Base-by-base conservation (phyloP, 2,329 filamentous ascomycete genomes). In the Stemphylium vesicarium region DNA sequence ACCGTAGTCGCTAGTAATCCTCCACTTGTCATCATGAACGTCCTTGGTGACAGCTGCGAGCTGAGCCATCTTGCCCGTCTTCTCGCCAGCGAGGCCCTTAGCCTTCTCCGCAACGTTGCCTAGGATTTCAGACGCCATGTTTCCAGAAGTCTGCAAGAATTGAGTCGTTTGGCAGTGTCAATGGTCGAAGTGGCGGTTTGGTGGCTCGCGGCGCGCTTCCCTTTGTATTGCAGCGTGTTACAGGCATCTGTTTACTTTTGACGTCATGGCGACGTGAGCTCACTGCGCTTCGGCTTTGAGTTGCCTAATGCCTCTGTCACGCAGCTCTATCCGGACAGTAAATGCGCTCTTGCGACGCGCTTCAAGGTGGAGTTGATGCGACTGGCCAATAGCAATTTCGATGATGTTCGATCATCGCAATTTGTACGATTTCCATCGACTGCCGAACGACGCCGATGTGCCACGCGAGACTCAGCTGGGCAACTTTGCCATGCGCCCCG, bases 1-100 rank as follows among this genome's bases (percentile, higher is more conserved):
- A 18, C 92, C 92, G 76, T 83, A 91, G 68, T 96, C 91, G 43
- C 88, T 88, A 0, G 91, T 94, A 62, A 92, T 85, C 35, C 84
- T 81, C 29, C 82, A 79, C 33, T 85, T 81, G 44, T 68, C 62
- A 52, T 82, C 75, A 39, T 83, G 77, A 2, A 85, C 80, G 68
- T 91, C 81, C 50, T 85, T 82, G 3, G 79, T 88, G 57, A 87
- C 78, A 36, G 77, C 75, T 22, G 80, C 73, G 42, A 93, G 79
- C 65, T 92, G 86, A 13, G 81, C 79, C 22, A 84, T 68, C 80
- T 92, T 92, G 59, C 80, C 78, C 59, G 68, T 57, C 45, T 67
- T 57, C 35, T 64, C 72, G 32, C 74, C 66, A 15, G 61, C 47
- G 50, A 75, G 69, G 44, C 67, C 62, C 57, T 78, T 68, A 24